Percentiles rank a stretch among this genome's conserved stretches.
phyloP scores from a whole-genome alignment of 257 asterid genomes.

The Marsdenia floribunda region DNA sequence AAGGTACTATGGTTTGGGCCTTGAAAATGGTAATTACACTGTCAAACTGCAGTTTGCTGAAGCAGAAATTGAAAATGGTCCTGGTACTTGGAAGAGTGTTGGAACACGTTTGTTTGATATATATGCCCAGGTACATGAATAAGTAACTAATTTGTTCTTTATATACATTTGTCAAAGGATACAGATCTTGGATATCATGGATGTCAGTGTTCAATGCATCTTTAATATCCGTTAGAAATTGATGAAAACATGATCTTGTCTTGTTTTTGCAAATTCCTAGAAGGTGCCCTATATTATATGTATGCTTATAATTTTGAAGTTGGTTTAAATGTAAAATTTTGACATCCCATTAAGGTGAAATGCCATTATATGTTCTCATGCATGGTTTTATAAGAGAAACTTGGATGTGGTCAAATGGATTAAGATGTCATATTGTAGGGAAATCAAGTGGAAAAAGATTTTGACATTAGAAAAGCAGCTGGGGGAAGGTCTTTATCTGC shows the following conservation, averaged over 20 bases:
- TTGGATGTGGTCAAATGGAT: not conserved
- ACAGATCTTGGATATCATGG: not conserved
- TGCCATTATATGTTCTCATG: not conserved
- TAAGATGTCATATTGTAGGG: constrained; percentile 38
- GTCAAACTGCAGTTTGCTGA: constrained; percentile 66
- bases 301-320: not conserved
- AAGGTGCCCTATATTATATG: not conserved
- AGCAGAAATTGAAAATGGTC: constrained; percentile 23
- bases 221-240: not conserved
- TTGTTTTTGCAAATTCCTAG: not conserved
- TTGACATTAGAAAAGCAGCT: constrained; percentile 59
- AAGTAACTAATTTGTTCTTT: not conserved
- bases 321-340: not conserved
- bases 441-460: constrained; percentile 41
- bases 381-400: not conserved
- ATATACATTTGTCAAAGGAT: not conserved
- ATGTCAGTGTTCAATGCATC: not conserved
- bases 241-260: not conserved
- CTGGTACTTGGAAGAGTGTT: constrained; percentile 47
- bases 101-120: constrained; percentile 82
- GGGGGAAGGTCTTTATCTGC: constrained; percentile 46
- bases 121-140: constrained; percentile 56
- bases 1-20: constrained; percentile 76
- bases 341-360: not conserved
- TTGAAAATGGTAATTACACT: constrained; percentile 72